A percentile compares a stretch with the other conserved stretches of the same genome.
Evolutionary conservation across 345 rosid species (phyloP).

Genomic region (Melaleuca quinquenervia): DNA sequence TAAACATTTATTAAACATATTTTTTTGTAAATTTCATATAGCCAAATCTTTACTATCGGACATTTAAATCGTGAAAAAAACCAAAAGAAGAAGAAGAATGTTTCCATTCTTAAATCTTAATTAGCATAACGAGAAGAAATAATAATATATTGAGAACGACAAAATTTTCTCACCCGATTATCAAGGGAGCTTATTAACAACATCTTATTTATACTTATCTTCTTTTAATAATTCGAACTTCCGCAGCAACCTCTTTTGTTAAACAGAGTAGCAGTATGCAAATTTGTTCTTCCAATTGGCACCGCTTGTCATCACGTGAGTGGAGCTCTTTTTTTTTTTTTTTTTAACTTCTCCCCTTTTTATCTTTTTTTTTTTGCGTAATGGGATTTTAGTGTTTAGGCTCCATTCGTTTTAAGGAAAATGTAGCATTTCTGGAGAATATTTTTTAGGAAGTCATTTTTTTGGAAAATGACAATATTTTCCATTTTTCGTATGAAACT

Average conservation of each 20-base stretch:
- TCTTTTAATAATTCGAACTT: neutral
- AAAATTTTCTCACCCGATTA: neutral
- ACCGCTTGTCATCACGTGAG: neutral
- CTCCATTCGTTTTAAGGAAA: too few species aligned
- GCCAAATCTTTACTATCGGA: neutral
- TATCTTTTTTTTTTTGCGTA: neutral
- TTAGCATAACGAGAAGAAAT: neutral
- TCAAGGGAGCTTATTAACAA: neutral
- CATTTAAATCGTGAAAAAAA: neutral
- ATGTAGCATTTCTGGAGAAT: too few species aligned
- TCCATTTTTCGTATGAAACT: too few species aligned
- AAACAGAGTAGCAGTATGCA: neutral
- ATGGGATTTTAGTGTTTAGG: neutral
- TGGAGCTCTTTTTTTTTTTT: neutral
- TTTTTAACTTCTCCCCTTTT: neutral
- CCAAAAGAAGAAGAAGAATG: neutral
- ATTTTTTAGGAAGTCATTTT: too few species aligned
- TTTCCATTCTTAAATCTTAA: neutral
- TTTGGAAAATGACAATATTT: too few species aligned
- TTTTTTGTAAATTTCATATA: neutral
- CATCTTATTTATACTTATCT: neutral
- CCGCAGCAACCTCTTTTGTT: neutral
- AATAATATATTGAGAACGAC: neutral
- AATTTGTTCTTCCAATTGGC: neutral
- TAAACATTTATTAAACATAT: neutral